Percentiles rank a stretch among this genome's conserved stretches.
phyloP scores from a whole-genome alignment of 208 protist genomes.

The Trypanosoma melophagium region DNA sequence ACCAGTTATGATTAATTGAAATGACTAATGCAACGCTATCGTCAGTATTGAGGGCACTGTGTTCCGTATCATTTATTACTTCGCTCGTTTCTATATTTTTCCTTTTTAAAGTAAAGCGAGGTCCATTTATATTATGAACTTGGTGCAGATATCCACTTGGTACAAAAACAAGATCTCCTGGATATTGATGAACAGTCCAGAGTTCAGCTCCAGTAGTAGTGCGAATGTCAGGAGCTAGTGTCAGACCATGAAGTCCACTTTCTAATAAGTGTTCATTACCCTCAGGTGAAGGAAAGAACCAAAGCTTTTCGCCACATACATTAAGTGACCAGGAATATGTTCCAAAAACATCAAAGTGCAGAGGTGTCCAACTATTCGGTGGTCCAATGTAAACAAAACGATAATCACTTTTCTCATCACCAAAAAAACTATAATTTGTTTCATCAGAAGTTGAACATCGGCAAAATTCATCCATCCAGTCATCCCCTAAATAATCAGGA shows the following conservation, averaged over 20 bases:
- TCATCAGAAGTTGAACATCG: neutral
- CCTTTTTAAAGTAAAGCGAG: conserved; percentile 27
- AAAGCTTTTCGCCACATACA: conserved; percentile 80
- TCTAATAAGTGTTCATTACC: conserved; percentile 51
- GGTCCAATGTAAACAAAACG: conserved; percentile 85
- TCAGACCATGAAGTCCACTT: conserved; percentile 32
- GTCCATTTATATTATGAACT: conserved; percentile 80
- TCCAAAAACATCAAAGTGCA: conserved; percentile 88
- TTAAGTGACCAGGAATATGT: conserved; percentile 90
- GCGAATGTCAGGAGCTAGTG: conserved; percentile 57
- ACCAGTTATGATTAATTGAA: conserved; percentile 91
- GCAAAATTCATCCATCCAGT: conserved; percentile 81
- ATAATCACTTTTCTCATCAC: conserved; percentile 66
- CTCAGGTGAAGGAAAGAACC: conserved; percentile 66
- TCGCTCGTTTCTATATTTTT: neutral
- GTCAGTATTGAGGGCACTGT: neutral
- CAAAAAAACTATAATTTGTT: conserved; percentile 38
- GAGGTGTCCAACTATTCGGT: conserved; percentile 57
- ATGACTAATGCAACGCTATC: conserved; percentile 41
- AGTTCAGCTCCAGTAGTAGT: conserved; percentile 52
- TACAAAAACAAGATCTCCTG: conserved; percentile 86
- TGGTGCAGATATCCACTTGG: conserved; percentile 74
- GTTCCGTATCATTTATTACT: neutral
- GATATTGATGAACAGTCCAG: conserved; percentile 53
- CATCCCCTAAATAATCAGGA: conserved; percentile 69